These are phyloP conservation scores for Calonectria leucothoes DNA, from an alignment of 2,329 filamentous ascomycete species.

Conservation along the genomic window DNA sequence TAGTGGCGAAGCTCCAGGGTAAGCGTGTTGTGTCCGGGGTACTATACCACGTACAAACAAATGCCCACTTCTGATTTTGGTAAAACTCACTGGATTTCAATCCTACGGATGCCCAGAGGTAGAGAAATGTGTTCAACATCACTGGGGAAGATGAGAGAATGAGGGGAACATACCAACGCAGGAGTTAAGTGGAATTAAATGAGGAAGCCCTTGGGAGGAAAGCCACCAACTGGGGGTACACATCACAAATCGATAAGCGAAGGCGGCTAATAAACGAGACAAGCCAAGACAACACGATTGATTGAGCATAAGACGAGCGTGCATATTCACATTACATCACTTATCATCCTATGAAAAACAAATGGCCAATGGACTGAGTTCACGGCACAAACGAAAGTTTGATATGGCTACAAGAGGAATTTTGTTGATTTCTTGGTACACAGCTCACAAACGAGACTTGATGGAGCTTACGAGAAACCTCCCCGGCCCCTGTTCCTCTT, in stretches of 20 bases:
- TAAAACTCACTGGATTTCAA: neutral
- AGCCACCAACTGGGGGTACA: neutral
- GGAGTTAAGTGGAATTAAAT: neutral
- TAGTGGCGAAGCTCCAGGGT: neutral
- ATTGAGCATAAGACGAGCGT: neutral
- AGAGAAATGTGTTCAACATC: neutral
- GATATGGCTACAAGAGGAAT: conserved; percentile 57
- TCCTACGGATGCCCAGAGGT: neutral
- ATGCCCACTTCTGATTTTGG: neutral
- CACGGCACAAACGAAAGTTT: conserved; percentile 41
- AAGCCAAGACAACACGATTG: neutral
- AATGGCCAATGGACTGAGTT: neutral
- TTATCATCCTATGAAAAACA: neutral
- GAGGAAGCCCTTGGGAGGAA: neutral
- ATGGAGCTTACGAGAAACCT: conserved; percentile 65
- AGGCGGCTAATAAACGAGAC: neutral
- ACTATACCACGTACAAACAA: neutral
- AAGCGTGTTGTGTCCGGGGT: neutral
- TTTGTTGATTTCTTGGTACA: conserved; percentile 69
- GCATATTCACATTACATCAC: neutral
- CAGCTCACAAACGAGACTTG: conserved; percentile 70
- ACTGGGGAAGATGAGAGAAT: neutral
- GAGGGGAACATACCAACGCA: neutral
- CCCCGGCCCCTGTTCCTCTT: conserved; percentile 63
- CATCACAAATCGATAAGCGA: neutral